Base-by-base conservation (phyloP, 2,329 filamentous ascomycete genomes). In the Trichophyton schoenleinii region DNA sequence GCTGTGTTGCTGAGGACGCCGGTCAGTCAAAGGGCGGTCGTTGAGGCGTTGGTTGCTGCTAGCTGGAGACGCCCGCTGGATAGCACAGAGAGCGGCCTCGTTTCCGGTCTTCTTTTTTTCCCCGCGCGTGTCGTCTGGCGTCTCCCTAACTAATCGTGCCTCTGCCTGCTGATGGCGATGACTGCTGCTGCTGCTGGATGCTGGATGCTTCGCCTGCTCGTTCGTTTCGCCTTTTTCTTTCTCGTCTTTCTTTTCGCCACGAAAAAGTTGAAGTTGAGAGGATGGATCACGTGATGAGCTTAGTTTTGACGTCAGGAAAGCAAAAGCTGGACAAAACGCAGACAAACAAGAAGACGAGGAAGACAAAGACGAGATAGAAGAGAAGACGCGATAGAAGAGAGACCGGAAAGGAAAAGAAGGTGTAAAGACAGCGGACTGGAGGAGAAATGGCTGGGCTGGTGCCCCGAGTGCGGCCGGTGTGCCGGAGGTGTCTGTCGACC, bases 191-290 rank as follows among this genome's bases (percentile, higher is more conserved):
- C 18, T 18, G 18, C 18, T 18, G 18, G 18, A 18, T 13, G 11
- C 38, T n/a, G 22, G 22, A 22, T 22, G 0, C 38, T 44, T 13
- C n/a, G 13, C 41, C 18, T 4, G 15, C n/a, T 7, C 20, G 20
- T 5, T 22, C 20, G 22, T 22, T 28, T 34, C 13, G 13, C 18
- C n/a, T n/a, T 36, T 28, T 55, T 34, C 18, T 28, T 25, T 31
- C 8, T 53, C 46, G 46, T 52, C 18, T 22, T 36, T 55, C n/a
- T 55, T 6, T 36, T 55, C 52, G 52, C 52, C 28, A 60, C 34
- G 36, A 44, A 36, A 58, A 70, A 67, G 68, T 20, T 38, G 49
- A 20, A 49, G 57, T 57, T 48, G 41, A 46, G 20, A 9, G 25
- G 15, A 6, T 25, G n/a, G 18, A 5, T 44, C 28, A 38, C 36